Conservation (phyloP, 352 stramenopile species). For the Globisporangium lucens region DNA sequence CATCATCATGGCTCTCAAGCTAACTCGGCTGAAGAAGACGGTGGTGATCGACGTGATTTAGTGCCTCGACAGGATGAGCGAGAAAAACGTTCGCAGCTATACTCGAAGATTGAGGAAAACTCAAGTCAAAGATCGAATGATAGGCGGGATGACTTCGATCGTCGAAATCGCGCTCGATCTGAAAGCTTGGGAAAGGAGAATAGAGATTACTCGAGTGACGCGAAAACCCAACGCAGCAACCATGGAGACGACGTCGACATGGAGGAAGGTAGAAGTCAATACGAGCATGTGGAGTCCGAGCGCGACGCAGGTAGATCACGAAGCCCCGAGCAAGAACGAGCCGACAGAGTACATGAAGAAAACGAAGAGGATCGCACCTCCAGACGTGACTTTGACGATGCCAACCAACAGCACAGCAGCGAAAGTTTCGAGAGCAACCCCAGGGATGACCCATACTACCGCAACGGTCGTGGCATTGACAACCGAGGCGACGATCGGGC, state of each 20-base stretch:
- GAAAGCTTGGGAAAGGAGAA: slow-evolving; percentile 7
- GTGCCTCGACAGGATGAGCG: neutral
- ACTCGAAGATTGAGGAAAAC: neutral
- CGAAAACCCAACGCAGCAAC: neutral
- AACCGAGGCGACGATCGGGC: neutral
- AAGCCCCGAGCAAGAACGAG: slow-evolving; percentile 3
- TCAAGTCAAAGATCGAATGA: neutral
- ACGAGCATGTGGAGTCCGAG: neutral
- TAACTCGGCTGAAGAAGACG: neutral
- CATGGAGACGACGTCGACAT: neutral
- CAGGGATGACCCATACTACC: neutral
- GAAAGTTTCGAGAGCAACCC: neutral
- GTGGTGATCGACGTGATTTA: neutral
- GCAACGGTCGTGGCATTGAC: neutral
- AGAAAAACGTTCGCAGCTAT: neutral
- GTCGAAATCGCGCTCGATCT: slow-evolving; percentile 6
- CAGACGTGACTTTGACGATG: neutral
- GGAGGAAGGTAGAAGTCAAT: neutral
- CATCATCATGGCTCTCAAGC: neutral
- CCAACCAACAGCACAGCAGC: neutral
- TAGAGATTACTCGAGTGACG: neutral
- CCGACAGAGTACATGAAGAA: neutral
- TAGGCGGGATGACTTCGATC: neutral
- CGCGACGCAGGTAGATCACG: neutral
- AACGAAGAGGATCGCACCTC: neutral